Base-by-base conservation (phyloP, 108 stramenopile species). In the Fistulifera solaris region DNA sequence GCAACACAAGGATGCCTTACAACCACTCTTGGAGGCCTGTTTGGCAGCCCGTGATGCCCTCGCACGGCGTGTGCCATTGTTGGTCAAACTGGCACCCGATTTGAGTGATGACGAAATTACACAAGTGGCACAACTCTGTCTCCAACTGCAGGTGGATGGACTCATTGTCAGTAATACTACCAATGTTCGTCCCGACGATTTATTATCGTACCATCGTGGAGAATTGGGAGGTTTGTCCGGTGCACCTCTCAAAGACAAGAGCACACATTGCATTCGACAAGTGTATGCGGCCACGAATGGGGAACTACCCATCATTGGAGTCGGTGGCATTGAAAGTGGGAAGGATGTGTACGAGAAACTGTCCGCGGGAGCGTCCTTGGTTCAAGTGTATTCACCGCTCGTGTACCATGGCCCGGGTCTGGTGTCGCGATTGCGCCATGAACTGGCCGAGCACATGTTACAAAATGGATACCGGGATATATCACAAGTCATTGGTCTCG, bases 81-180 rank as follows among this genome's bases (percentile, higher is more conserved):
- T 96, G 52, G 91, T 98, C 49, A 98, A 98, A 74, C 59, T 96
- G 16, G 84, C 93, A 25, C 97, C 97, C 23, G 97, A 98, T 66
- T 67, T 98, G 60, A 66, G 50, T 3, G 60, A 72, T 21, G 72
- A 75, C 7, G 89, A 96, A 55, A 62, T 89, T 67, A 24, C 59
- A 44, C 89, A 89, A 49, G 80, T 95, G 22, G 93, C 85, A 15
- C 25, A 49, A 16, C 75, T 82, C 4, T 58, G 89, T 2, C 43
- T 77, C 26, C 56, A 83, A 55, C 54, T 73, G 0, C 48, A 68
- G 21, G 59, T 96, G 17, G 96, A 98, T 67, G 97, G 97, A 0
- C 73, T 98, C 52, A 77, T 98, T 31, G 80, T 96, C 4, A 73
- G 71, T 50, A 98, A 98, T 73, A 98, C 97, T 0, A 96, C 90